These are phyloP conservation scores for Mycotypha africana DNA, from an alignment of 371 early-diverging fungal genomes.

Conservation along the genomic window DNA sequence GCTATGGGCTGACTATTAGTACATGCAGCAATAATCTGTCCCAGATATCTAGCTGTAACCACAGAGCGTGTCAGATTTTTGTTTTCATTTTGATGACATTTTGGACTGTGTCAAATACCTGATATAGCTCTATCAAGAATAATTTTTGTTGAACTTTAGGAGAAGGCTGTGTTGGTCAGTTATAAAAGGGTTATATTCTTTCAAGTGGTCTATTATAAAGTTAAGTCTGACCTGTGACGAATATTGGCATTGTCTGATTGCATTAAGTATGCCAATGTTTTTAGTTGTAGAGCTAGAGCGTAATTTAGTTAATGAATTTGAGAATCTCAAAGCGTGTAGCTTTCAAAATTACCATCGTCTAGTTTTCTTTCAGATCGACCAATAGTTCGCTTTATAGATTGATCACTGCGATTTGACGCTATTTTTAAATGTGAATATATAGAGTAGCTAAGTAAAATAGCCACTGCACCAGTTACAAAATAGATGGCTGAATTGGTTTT, in stretches of 20 bases:
- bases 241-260: conserved; percentile 60
- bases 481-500: too few species aligned
- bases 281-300: conserved; percentile 44
- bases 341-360: conserved; percentile 57
- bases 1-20: conserved; percentile 40
- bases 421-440: conserved; percentile 52
- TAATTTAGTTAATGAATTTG: not conserved
- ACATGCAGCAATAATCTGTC: conserved; percentile 47
- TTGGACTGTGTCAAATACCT: conserved; percentile 28
- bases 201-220: too few species aligned
- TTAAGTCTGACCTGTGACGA: conserved; percentile 69
- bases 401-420: conserved; percentile 21
- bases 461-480: conserved; percentile 45
- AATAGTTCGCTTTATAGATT: conserved; percentile 20
- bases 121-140: conserved; percentile 66
- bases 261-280: conserved; percentile 55
- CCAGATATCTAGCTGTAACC: conserved; percentile 36
- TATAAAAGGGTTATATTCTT: too few species aligned
- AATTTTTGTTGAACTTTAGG: conserved; percentile 54
- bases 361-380: too few species aligned
- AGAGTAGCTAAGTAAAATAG: conserved; percentile 54
- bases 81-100: too few species aligned
- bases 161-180: too few species aligned
- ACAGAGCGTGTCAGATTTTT: too few species aligned
- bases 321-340: too few species aligned